Base-by-base conservation (phyloP, 345 rosid genomes). In the Bruguiera gymnorhiza region DNA sequence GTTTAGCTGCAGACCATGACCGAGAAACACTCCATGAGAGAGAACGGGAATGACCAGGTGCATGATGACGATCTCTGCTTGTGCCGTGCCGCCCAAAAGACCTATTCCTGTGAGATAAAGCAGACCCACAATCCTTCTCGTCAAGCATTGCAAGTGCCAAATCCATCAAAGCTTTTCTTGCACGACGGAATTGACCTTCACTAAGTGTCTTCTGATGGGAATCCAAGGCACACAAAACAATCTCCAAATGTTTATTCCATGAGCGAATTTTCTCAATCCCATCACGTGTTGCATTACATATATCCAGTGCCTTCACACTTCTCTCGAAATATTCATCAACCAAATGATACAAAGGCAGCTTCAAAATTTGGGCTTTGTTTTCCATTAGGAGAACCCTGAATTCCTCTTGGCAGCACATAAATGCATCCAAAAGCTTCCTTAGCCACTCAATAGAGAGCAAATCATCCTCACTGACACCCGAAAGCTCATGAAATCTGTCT, bases 261-360 rank as follows among this genome's bases (percentile, higher is more conserved):
- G 78, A 84, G 52, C 87, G 84, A 77, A 92, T 82, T 81, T 82
- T 96, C 57, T 89, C 92, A 70, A 88, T 83, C 16, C 96, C 97
- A 58, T 86, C 94, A n/a, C 97, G 86, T 43, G 86, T 79, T 15
- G 96, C 97, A 82, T 89, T 92, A 65, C 96, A 89, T 26, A 92
- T 89, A 21, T 92, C 96, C 4, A 89, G 89, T 32, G 97, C 93
- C 85, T 92, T 92, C 53, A 89, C 82, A 73, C 82, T 85, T 50
- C 96, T 78, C n/a, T 89, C 94, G 62, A 78, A 84, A 67, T 75
- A 88, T 23, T 89, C 96, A 0, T 83, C 70, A 24, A 92, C 57
- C 60, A 87, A 19, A 23, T 86, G 83, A 68, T 89, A 87, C 75
- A 73, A 67, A 8, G 88, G 82, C 10, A 82, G 69, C 65, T 51